Evolutionary conservation across 225 moss, liverwort and hornwort genomes (phyloP).

Genomic region (Asterella californica): DNA sequence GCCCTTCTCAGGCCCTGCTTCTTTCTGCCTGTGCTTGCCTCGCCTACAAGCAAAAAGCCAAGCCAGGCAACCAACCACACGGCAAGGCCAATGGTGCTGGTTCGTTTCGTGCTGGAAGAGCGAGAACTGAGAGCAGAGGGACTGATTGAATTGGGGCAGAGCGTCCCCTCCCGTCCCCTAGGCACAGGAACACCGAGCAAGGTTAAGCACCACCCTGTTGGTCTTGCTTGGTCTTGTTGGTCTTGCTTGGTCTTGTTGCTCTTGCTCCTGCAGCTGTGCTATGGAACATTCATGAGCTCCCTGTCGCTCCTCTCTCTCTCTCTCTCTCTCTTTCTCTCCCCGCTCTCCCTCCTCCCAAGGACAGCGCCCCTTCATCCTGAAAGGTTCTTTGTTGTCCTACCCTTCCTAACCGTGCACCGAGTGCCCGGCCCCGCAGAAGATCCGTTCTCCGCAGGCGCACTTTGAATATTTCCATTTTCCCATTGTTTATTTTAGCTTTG

Average conservation of each 20-base stretch:
- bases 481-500: too few species aligned
- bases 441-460: too few species aligned
- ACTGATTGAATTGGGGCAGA: not conserved
- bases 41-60: not conserved
- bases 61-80: not conserved
- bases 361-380: not conserved
- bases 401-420: too few species aligned
- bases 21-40: not conserved
- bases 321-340: not conserved
- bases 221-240: too few species aligned
- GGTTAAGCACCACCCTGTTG: not conserved
- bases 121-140: not conserved
- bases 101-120: slow-evolving; percentile 2
- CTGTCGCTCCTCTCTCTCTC: not conserved
- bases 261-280: not conserved
- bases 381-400: slow-evolving; percentile 7
- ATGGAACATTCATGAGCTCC: not conserved
- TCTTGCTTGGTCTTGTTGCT: too few species aligned
- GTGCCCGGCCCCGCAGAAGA: too few species aligned
- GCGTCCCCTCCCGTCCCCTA: not conserved
- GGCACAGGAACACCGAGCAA: not conserved
- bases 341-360: not conserved
- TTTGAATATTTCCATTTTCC: too few species aligned
- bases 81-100: not conserved
- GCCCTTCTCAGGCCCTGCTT: not conserved